Conservation (phyloP, 176 grass and related monocot species). For the Oryza nivara region DNA sequence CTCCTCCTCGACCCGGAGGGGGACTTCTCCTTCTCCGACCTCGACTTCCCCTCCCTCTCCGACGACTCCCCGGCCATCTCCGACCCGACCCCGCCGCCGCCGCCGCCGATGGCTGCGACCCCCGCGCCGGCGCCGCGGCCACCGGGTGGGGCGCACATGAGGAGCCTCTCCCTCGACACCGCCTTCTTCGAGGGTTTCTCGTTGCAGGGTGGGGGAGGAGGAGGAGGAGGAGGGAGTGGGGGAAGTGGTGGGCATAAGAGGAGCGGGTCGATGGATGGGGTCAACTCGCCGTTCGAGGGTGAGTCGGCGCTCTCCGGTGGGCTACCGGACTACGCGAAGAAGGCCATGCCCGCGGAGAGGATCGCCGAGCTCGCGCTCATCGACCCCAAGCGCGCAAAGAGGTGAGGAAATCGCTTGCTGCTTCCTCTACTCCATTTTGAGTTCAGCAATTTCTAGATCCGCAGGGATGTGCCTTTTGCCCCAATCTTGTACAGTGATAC, state of each 20-base stretch:
- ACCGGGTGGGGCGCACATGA: constrained; percentile 48
- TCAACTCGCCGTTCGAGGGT: constrained; percentile 64
- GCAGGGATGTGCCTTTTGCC: background rate
- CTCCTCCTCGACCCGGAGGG: constrained; percentile 81
- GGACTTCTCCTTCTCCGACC: constrained; percentile 89
- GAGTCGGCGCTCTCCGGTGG: constrained; percentile 57
- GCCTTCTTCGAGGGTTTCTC: constrained; percentile 78
- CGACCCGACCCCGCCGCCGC: constrained; percentile 44
- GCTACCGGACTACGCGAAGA: constrained; percentile 86
- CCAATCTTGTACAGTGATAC: background rate
- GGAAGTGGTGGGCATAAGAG: constrained; percentile 53
- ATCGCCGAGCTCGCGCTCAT: constrained; percentile 84
- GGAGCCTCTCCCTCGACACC: constrained; percentile 88
- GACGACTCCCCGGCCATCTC: constrained; percentile 66
- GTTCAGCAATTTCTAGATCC: constrained; percentile 27
- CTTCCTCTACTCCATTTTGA: background rate
- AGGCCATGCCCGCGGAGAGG: constrained; percentile 76
- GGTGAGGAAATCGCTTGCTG: constrained; percentile 36
- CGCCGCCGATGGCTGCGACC: background rate
- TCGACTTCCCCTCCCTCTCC: constrained; percentile 90
- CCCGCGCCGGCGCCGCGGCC: constrained; percentile 32
- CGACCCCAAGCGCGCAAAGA: constrained; percentile 97
- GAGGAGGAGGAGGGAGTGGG: background rate
- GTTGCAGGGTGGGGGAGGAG: constrained; percentile 44
- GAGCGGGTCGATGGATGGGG: constrained; percentile 86